Conservation (phyloP, 2,329 filamentous ascomycete species). For the Fusarium piperis region DNA sequence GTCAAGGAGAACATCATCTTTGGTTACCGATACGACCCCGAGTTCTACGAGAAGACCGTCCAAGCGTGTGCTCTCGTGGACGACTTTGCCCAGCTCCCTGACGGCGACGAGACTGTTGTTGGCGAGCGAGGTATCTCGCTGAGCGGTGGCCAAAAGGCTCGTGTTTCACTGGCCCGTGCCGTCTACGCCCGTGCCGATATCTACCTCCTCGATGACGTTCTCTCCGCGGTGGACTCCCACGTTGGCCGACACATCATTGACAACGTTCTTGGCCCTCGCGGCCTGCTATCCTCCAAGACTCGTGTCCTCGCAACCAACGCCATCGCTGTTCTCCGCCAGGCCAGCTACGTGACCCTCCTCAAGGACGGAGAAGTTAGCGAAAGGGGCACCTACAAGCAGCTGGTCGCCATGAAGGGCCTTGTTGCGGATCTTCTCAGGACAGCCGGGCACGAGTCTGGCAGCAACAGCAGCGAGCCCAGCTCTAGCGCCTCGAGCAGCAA, state of each 20-base stretch:
- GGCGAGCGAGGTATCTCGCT: slow-evolving; percentile 96
- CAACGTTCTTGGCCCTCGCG: slow-evolving; percentile 87
- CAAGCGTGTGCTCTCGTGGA: slow-evolving; percentile 90
- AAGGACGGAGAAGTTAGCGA: slow-evolving; percentile 86
- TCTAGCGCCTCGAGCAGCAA: slow-evolving; percentile 61
- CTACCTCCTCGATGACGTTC: slow-evolving; percentile 91
- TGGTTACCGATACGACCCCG: slow-evolving; percentile 90
- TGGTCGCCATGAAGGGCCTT: slow-evolving; percentile 93
- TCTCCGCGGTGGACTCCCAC: slow-evolving; percentile 98
- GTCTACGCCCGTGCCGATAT: slow-evolving; percentile 98
- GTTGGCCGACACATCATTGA: slow-evolving; percentile 95
- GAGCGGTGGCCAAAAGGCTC: slow-evolving; percentile 95
- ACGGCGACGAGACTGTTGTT: slow-evolving; percentile 96
- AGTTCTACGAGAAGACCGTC: slow-evolving; percentile 93
- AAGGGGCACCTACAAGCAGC: slow-evolving; percentile 87
- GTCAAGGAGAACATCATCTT: slow-evolving; percentile 98
- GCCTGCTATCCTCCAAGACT: slow-evolving; percentile 85
- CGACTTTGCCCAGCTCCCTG: slow-evolving; percentile 90
- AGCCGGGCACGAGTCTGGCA: slow-evolving; percentile 67
- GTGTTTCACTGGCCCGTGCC: slow-evolving; percentile 88
- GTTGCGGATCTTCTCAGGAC: slow-evolving; percentile 86
- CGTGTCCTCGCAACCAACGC: slow-evolving; percentile 95
- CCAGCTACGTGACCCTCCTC: slow-evolving; percentile 87
- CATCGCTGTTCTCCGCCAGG: slow-evolving; percentile 88
- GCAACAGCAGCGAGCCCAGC: slow-evolving; percentile 50